phyloP scores from a whole-genome alignment of 176 grass and related monocot genomes.

The Triticum turgidum region DNA sequence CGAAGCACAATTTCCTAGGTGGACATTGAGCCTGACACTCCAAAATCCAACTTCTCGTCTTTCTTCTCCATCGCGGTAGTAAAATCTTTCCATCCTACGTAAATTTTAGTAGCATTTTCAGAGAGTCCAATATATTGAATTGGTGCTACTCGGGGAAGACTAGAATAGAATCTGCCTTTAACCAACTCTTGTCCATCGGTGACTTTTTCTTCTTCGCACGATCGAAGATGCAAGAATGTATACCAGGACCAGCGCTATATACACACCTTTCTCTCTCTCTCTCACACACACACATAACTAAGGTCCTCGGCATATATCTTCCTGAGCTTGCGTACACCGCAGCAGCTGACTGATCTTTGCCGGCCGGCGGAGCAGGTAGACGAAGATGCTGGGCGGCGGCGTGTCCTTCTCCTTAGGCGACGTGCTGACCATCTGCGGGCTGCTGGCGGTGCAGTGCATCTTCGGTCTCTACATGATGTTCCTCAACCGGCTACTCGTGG shows the following conservation, averaged over 20 bases:
- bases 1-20: constrained; percentile 19
- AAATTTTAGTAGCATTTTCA: no score
- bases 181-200: neutral
- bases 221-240: neutral
- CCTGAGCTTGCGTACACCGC: neutral
- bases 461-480: constrained; percentile 50
- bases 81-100: neutral
- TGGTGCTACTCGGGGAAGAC: no score
- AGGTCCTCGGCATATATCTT: neutral
- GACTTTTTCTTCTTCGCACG: neutral
- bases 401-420: constrained; percentile 24
- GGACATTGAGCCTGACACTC: neutral
- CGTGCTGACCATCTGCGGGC: constrained; percentile 35
- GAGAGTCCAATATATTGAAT: no score
- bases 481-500: constrained; percentile 42
- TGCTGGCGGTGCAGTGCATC: constrained; percentile 47
- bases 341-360: neutral
- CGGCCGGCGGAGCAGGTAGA: neutral
- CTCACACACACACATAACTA: neutral
- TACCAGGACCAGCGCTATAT: no score
- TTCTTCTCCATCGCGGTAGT: neutral
- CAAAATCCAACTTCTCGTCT: neutral
- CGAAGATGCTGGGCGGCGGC: neutral
- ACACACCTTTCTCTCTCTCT: neutral
- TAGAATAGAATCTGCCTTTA: no score